Conservation (phyloP, 768 basidiomycete species). For the Clathrus columnatus region DNA sequence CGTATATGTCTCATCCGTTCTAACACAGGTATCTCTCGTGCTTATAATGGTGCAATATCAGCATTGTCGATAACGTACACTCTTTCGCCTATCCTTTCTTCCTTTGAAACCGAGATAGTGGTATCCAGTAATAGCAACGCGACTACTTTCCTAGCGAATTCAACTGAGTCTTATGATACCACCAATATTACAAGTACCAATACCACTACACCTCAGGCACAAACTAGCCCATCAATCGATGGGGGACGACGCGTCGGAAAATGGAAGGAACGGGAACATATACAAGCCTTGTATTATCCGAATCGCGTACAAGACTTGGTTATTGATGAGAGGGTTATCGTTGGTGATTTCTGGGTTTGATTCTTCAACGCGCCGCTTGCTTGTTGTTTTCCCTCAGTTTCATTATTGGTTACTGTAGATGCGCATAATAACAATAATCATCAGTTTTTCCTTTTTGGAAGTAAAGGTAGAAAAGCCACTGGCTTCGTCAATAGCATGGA, state of each 20-base stretch:
- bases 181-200: background rate
- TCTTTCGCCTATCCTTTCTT: conserved; percentile 46
- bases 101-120: conserved; percentile 4
- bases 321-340: conserved; percentile 37
- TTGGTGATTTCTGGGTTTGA: conserved; percentile 15
- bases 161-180: background rate
- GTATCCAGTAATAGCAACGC: background rate
- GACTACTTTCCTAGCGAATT: background rate
- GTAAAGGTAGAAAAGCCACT: no score
- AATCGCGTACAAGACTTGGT: conserved; percentile 45
- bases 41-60: conserved; percentile 89
- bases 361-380: no score
- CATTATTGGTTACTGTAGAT: no score
- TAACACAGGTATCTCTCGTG: conserved; percentile 75
- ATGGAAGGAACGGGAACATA: conserved; percentile 57
- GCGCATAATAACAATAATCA: no score
- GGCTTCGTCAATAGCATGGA: no score
- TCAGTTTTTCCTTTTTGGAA: no score
- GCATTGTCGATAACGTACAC: conserved; percentile 83
- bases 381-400: no score
- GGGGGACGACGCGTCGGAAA: background rate
- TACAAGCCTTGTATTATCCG: conserved; percentile 51
- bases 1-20: conserved; percentile 3
- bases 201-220: background rate
- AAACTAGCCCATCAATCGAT: background rate